These are phyloP conservation scores for Aeminium ludgeri DNA, from an alignment of 495 filamentous ascomycete genomes.

Conservation along the genomic window DNA sequence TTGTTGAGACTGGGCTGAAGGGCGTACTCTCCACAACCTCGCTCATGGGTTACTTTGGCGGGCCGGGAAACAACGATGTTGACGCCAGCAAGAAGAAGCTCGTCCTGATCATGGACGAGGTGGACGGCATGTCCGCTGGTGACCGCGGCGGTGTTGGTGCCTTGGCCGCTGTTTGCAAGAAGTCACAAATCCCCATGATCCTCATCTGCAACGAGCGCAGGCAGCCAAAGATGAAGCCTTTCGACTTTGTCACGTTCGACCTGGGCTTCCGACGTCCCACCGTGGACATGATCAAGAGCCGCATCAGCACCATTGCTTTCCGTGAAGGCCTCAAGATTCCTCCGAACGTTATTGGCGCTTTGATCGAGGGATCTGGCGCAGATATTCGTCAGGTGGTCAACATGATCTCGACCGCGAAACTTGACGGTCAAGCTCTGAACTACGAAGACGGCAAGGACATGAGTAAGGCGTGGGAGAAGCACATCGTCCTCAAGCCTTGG, in stretches of 20 bases:
- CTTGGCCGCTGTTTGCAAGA: slow-evolving; percentile 82
- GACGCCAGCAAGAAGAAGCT: slow-evolving; percentile 74
- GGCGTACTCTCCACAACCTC: slow-evolving; percentile 90
- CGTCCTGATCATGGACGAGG: slow-evolving; percentile 96
- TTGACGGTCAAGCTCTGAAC: slow-evolving; percentile 62
- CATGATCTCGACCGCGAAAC: slow-evolving; percentile 86
- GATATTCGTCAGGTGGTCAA: slow-evolving; percentile 98
- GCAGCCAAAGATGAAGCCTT: slow-evolving; percentile 93
- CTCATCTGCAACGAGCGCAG: slow-evolving; percentile 93
- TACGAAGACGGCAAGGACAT: slow-evolving; percentile 75
- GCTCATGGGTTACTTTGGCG: slow-evolving; percentile 81
- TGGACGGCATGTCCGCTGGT: slow-evolving; percentile 96
- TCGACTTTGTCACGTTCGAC: slow-evolving; percentile 68
- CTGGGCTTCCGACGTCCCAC: slow-evolving; percentile 80
- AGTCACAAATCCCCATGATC: slow-evolving; percentile 86
- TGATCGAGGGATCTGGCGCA: slow-evolving; percentile 85
- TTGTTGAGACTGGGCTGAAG: slow-evolving; percentile 70
- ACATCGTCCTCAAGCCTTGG: slow-evolving; percentile 91
- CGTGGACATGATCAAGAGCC: slow-evolving; percentile 68
- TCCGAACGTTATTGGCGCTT: slow-evolving; percentile 69
- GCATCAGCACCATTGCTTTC: slow-evolving; percentile 87
- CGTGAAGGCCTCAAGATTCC: slow-evolving; percentile 80
- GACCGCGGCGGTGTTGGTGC: slow-evolving; percentile 93
- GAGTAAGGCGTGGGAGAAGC: slow-evolving; percentile 97
- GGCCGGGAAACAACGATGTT: slow-evolving; percentile 42